Evolutionary conservation across 805 yeast genomes (phyloP).

Genomic region (Wickerhamiella vanderwaltii): DNA sequence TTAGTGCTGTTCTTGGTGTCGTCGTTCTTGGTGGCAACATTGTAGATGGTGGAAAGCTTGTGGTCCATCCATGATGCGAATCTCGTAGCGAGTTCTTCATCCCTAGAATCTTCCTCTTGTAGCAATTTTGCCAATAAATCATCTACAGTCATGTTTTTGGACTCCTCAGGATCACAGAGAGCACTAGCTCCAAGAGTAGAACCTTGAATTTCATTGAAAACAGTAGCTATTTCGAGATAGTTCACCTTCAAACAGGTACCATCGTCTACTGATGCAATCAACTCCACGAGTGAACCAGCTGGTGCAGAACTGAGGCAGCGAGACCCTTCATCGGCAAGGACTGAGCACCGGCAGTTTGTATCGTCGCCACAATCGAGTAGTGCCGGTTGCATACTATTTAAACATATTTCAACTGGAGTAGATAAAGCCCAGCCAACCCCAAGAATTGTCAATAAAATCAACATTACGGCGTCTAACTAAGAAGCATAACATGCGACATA

Average conservation of each 20-base stretch:
- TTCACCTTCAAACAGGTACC: not conserved
- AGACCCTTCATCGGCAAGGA: conserved; percentile 1
- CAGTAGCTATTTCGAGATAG: too few species aligned
- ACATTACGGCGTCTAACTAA: too few species aligned
- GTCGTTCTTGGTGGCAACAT: too few species aligned
- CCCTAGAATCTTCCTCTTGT: not conserved
- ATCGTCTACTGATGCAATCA: not conserved
- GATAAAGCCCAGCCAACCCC: too few species aligned
- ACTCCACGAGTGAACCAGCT: conserved; percentile 3
- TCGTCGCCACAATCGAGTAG: not conserved
- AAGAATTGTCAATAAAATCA: too few species aligned
- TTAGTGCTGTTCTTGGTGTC: too few species aligned
- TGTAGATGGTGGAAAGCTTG: not conserved
- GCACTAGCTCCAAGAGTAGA: too few species aligned
- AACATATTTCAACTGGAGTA: not conserved
- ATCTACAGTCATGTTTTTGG: too few species aligned
- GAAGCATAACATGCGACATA: too few species aligned
- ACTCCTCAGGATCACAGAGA: too few species aligned
- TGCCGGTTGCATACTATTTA: not conserved
- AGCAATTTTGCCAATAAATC: not conserved
- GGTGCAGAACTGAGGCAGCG: conserved; percentile 10
- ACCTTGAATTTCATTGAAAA: too few species aligned
- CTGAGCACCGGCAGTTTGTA: not conserved
- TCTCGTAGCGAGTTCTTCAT: not conserved
- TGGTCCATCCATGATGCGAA: not conserved